Percentiles rank a stretch among this genome's conserved stretches.
These are phyloP conservation scores for Floccularia luteovirens DNA, from an alignment of 768 basidiomycete genomes.

Conservation along the genomic window DNA sequence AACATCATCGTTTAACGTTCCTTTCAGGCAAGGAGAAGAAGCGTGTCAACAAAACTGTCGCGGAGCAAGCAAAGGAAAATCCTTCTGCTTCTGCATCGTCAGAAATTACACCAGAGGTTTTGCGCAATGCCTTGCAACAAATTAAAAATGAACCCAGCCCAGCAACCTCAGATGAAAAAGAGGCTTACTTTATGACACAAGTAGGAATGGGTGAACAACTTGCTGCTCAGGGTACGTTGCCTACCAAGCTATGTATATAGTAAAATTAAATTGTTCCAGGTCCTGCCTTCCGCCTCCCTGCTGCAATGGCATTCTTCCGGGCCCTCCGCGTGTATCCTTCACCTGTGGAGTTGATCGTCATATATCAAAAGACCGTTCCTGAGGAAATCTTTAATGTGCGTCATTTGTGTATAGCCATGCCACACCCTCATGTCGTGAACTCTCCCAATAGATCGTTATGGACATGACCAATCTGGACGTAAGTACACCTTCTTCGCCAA, in stretches of 20 bases:
- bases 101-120: constrained; percentile 39
- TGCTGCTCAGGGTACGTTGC: constrained; percentile 57
- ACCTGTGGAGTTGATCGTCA: constrained; percentile 88
- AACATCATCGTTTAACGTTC: constrained; percentile 7
- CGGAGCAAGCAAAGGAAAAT: constrained; percentile 27
- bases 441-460: constrained; percentile 37
- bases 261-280: constrained; percentile 36
- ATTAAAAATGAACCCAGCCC: constrained; percentile 68
- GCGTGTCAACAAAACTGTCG: constrained; percentile 64
- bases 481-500: constrained; percentile 50
- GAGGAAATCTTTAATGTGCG: constrained; percentile 70
- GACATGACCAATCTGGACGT: constrained; percentile 86
- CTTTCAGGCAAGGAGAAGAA: constrained; percentile 85
- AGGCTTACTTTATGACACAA: constrained; percentile 88
- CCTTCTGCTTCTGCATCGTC: constrained; percentile 18
- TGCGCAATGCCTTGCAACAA: constrained; percentile 56
- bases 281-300: constrained; percentile 65
- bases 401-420: constrained; percentile 6
- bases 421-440: constrained; percentile 4
- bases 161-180: constrained; percentile 64
- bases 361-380: constrained; percentile 90
- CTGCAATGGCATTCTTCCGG: constrained; percentile 88
- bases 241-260: constrained; percentile 2
- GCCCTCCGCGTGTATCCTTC: constrained; percentile 93
- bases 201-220: constrained; percentile 85